Conservation (phyloP, 2,329 filamentous ascomycete species). For the Penicillium oxalicum region DNA sequence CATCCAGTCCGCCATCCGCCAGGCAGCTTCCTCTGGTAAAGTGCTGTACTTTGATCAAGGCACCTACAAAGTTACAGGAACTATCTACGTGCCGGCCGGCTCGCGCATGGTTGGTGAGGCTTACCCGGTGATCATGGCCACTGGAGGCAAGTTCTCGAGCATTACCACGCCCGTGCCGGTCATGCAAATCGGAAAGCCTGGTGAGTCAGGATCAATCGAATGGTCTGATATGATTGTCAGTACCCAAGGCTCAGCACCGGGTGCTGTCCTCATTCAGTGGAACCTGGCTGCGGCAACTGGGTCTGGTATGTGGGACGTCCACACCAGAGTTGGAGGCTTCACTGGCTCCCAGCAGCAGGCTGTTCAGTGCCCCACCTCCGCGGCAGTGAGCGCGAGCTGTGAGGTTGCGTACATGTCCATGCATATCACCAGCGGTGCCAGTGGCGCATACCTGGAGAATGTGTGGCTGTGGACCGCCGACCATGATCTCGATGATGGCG, state of each 20-base stretch:
- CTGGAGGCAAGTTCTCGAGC: slow-evolving; percentile 52
- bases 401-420: slow-evolving; percentile 35
- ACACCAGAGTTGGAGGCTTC: slow-evolving; percentile 49
- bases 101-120: slow-evolving; percentile 52
- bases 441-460: slow-evolving; percentile 45
- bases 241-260: slow-evolving; percentile 60
- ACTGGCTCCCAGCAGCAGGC: slow-evolving; percentile 44
- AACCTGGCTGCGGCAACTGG: slow-evolving; percentile 53
- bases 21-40: slow-evolving; percentile 44
- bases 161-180: slow-evolving; percentile 57
- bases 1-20: slow-evolving; percentile 52
- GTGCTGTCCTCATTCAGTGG: slow-evolving; percentile 67
- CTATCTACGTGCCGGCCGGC: slow-evolving; percentile 44
- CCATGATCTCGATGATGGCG: slow-evolving; percentile 50
- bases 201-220: slow-evolving; percentile 61
- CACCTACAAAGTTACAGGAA: slow-evolving; percentile 46
- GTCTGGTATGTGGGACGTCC: slow-evolving; percentile 54
- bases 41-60: slow-evolving; percentile 55
- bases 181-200: slow-evolving; percentile 59
- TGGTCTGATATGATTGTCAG: slow-evolving; percentile 67
- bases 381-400: slow-evolving; percentile 28
- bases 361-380: slow-evolving; percentile 41
- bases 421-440: slow-evolving; percentile 31
- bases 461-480: slow-evolving; percentile 51
- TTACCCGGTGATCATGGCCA: slow-evolving; percentile 52